phyloP scores from a whole-genome alignment of 2,329 filamentous ascomycete genomes.

The Teratosphaeria epicoccoides region DNA sequence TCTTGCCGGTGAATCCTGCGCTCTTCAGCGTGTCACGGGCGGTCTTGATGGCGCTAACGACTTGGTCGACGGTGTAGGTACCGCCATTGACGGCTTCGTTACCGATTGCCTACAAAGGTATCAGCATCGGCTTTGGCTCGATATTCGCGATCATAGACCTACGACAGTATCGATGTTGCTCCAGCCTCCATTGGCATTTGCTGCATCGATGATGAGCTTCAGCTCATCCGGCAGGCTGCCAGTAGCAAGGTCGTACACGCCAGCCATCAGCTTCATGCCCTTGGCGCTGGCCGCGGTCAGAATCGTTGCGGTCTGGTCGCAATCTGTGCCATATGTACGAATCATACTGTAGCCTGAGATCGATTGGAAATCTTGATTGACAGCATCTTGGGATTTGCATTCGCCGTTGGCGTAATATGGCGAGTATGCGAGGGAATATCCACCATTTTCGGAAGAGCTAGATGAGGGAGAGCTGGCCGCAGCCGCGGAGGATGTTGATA shows the following conservation, averaged over 20 bases:
- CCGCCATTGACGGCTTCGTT: constrained; percentile 70
- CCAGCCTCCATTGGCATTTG: constrained; percentile 52
- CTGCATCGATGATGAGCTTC: constrained; percentile 47
- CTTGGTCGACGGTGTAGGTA: constrained; percentile 37
- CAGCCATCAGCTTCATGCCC: constrained; percentile 61
- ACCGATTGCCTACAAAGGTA: constrained; percentile 42
- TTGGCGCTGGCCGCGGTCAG: constrained; percentile 53
- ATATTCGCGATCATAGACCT: not conserved
- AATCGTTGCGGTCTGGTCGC: constrained; percentile 57
- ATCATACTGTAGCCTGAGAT: constrained; percentile 52
- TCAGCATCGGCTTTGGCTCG: not conserved
- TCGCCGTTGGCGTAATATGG: constrained; percentile 45
- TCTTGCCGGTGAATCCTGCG: constrained; percentile 58
- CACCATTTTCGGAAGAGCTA: constrained; percentile 8
- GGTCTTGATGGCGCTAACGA: constrained; percentile 48
- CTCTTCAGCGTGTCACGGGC: constrained; percentile 49
- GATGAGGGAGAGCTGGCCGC: constrained; percentile 6
- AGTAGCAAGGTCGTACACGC: constrained; percentile 55
- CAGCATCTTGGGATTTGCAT: constrained; percentile 57
- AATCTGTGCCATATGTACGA: constrained; percentile 72
- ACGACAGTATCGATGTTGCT: constrained; percentile 48
- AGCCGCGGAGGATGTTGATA: constrained; percentile 2
- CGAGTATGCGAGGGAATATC: constrained; percentile 46
- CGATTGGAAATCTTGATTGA: constrained; percentile 53
- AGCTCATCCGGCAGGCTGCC: constrained; percentile 43